Conservation (phyloP, 148 eudicot species). For the Vaccinium vitisidaea region DNA sequence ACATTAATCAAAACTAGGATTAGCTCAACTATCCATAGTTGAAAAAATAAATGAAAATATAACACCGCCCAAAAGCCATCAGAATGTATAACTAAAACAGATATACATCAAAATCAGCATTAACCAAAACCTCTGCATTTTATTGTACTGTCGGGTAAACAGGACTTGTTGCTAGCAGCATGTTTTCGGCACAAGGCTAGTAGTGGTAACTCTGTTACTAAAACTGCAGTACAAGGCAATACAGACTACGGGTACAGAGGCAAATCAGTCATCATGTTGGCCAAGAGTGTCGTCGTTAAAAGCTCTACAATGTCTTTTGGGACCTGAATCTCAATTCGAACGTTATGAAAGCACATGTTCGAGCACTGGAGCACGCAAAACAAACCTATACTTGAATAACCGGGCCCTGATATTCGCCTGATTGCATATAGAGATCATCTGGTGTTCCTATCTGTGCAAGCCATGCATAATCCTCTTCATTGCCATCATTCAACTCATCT, state of each 20-base stretch:
- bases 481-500: slow-evolving; percentile 28
- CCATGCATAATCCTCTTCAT: slow-evolving; percentile 83
- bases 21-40: not conserved
- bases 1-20: not conserved
- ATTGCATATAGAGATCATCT: slow-evolving; percentile 60
- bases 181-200: not conserved
- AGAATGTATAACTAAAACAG: not conserved
- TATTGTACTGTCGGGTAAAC: not conserved
- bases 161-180: not conserved
- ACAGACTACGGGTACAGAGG: not conserved
- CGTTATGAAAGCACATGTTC: not conserved
- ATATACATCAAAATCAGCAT: not conserved
- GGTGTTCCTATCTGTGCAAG: slow-evolving; percentile 76
- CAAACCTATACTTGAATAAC: slow-evolving; percentile 35
- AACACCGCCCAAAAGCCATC: not conserved
- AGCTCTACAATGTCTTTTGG: not conserved
- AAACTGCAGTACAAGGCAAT: not conserved
- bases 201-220: not conserved
- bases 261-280: not conserved
- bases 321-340: not conserved
- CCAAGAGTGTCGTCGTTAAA: not conserved
- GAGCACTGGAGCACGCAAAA: not conserved
- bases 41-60: not conserved
- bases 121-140: not conserved
- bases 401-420: slow-evolving; percentile 68